Percentiles rank a stretch among this genome's conserved stretches.
Conservation (phyloP, 225 moss, liverwort and hornwort species). For the Straminergon stramineum region DNA sequence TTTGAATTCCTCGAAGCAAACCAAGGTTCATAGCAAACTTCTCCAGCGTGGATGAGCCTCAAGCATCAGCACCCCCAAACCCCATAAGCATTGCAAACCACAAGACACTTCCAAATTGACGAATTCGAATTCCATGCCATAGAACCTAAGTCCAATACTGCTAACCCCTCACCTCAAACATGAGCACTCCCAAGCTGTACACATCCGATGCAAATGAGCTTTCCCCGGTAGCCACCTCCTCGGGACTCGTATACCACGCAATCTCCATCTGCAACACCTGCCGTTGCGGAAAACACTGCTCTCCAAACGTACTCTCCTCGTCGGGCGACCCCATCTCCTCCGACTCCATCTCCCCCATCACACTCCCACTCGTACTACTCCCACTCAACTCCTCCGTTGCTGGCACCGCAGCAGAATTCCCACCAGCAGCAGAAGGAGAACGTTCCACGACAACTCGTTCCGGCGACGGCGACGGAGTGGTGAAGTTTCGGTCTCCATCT, state of each 20-base stretch:
- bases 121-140: neutral
- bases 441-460: neutral
- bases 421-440: neutral
- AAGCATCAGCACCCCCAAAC: neutral
- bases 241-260: conserved; percentile 85
- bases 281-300: conserved; percentile 65
- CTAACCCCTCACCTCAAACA: conserved; percentile 59
- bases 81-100: neutral
- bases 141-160: neutral
- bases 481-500: conserved; percentile 27
- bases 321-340: neutral
- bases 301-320: neutral
- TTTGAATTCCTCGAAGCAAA: neutral
- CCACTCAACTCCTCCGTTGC: conserved; percentile 34
- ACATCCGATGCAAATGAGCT: conserved; percentile 70
- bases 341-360: neutral
- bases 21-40: neutral
- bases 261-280: conserved; percentile 73
- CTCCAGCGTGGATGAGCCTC: neutral
- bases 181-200: conserved; percentile 76
- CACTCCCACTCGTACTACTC: conserved; percentile 18
- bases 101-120: neutral
- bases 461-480: conserved; percentile 10
- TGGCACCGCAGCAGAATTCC: neutral
- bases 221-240: conserved; percentile 54